Evolutionary conservation across 495 filamentous ascomycete genomes (phyloP).

Genomic region (Halenospora varia): DNA sequence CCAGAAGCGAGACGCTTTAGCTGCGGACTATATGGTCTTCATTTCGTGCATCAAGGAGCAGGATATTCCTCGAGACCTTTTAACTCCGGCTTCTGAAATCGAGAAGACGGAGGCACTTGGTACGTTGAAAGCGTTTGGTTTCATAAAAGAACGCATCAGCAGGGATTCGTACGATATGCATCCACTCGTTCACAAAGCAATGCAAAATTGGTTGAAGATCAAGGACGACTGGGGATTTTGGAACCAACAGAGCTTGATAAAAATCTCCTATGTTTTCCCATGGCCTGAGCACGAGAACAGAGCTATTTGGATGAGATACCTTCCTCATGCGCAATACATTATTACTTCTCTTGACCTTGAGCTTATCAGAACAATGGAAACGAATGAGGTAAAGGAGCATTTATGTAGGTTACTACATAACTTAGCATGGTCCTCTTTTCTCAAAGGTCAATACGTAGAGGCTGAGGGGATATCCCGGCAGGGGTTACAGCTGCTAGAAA

Average conservation of each 20-base stretch:
- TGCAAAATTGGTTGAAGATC: slow-evolving; percentile 36
- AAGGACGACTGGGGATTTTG: slow-evolving; percentile 25
- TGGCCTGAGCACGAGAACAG: slow-evolving; percentile 28
- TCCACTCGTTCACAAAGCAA: slow-evolving; percentile 41
- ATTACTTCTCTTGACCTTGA: slow-evolving; percentile 11
- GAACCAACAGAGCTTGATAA: slow-evolving; percentile 28
- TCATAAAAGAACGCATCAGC: not conserved
- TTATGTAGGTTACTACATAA: not conserved
- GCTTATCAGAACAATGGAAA: too few species aligned
- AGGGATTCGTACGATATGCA: slow-evolving; percentile 32
- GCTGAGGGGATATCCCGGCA: not conserved
- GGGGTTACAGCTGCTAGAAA: not conserved
- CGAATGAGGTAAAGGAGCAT: not conserved
- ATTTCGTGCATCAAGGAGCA: slow-evolving; percentile 17
- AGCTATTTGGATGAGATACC: slow-evolving; percentile 30
- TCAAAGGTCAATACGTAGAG: not conserved
- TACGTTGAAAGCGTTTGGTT: slow-evolving; percentile 30
- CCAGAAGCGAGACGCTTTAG: slow-evolving; percentile 26
- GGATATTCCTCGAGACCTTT: slow-evolving; percentile 15
- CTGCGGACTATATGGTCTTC: slow-evolving; percentile 20
- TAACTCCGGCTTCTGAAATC: slow-evolving; percentile 3
- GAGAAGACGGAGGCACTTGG: slow-evolving; percentile 30
- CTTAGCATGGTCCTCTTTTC: not conserved
- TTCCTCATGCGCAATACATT: slow-evolving; percentile 37
- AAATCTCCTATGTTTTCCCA: slow-evolving; percentile 30